Evolutionary conservation across 192 early-diverging fungal genomes (phyloP).

Genomic region (Coemansia sp.): DNA sequence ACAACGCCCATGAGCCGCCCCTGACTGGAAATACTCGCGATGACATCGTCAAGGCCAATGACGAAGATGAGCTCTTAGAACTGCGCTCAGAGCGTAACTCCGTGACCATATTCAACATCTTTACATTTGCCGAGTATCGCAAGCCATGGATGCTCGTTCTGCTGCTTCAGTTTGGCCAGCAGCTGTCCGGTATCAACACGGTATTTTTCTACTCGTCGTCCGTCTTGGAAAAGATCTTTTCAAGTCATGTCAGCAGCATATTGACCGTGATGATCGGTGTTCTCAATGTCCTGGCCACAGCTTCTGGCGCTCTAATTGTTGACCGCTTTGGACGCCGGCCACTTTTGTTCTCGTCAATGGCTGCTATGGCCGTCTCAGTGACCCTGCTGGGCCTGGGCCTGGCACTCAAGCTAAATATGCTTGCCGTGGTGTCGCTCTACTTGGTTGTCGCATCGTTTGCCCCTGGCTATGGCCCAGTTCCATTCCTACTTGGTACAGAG

Average conservation of each 20-base stretch:
- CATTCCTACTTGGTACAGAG: constrained; percentile 51
- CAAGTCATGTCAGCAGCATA: constrained; percentile 62
- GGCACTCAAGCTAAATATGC: constrained; percentile 67
- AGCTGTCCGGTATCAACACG: constrained; percentile 93
- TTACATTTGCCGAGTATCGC: constrained; percentile 56
- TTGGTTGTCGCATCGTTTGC: constrained; percentile 51
- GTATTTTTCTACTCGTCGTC: constrained; percentile 85
- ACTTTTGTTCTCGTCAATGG: constrained; percentile 68
- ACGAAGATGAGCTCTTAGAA: neutral
- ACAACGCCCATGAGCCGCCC: neutral
- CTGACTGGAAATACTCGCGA: neutral
- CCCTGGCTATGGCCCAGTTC: constrained; percentile 50
- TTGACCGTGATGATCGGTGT: constrained; percentile 76
- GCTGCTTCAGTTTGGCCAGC: constrained; percentile 76
- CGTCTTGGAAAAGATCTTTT: constrained; percentile 66
- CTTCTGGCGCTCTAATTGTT: constrained; percentile 70
- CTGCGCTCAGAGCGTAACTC: constrained; percentile 11
- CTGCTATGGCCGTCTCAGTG: constrained; percentile 62
- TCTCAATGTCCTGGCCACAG: constrained; percentile 74
- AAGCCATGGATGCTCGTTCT: constrained; percentile 67
- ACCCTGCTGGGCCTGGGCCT: constrained; percentile 62
- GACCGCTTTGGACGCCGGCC: constrained; percentile 76
- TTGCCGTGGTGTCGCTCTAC: constrained; percentile 67
- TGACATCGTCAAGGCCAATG: neutral
- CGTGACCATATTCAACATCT: constrained; percentile 50